phyloP scores from a whole-genome alignment of 2,329 filamentous ascomycete genomes.

The Neofusicoccum cordaticola region DNA sequence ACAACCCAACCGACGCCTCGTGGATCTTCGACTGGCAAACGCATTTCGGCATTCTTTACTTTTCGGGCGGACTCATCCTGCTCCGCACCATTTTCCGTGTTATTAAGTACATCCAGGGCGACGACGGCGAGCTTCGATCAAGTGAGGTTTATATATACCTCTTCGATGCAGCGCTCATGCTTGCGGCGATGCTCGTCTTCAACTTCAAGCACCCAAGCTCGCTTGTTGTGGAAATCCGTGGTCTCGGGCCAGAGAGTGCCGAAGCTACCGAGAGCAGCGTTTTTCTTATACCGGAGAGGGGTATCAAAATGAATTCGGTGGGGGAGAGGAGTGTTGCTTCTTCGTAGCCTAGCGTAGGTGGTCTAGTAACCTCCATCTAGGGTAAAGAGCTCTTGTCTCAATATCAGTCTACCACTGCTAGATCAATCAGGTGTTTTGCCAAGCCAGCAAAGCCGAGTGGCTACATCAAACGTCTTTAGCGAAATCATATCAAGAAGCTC shows the following conservation, averaged over 20 bases:
- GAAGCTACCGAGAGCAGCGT: neutral
- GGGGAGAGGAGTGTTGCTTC: too few species aligned
- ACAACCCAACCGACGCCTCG: slow-evolving; percentile 19
- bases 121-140: slow-evolving; percentile 42
- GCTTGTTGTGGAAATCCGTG: neutral
- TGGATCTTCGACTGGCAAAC: slow-evolving; percentile 22
- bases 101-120: slow-evolving; percentile 47
- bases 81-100: slow-evolving; percentile 49
- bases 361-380: too few species aligned
- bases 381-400: too few species aligned
- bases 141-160: slow-evolving; percentile 48
- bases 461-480: too few species aligned
- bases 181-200: slow-evolving; percentile 41
- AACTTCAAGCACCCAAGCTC: slow-evolving; percentile 22
- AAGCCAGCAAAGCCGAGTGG: too few species aligned
- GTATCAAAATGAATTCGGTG: too few species aligned
- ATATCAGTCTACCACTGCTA: too few species aligned
- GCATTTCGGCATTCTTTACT: slow-evolving; percentile 45
- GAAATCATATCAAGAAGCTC: too few species aligned
- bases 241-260: neutral
- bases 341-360: too few species aligned
- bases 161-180: slow-evolving; percentile 48
- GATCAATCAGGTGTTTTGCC: too few species aligned
- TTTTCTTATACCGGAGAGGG: too few species aligned
- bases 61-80: slow-evolving; percentile 45